Evolutionary conservation across 495 filamentous ascomycete species (phyloP).

Genomic region (Xylaria flabelliformis): DNA sequence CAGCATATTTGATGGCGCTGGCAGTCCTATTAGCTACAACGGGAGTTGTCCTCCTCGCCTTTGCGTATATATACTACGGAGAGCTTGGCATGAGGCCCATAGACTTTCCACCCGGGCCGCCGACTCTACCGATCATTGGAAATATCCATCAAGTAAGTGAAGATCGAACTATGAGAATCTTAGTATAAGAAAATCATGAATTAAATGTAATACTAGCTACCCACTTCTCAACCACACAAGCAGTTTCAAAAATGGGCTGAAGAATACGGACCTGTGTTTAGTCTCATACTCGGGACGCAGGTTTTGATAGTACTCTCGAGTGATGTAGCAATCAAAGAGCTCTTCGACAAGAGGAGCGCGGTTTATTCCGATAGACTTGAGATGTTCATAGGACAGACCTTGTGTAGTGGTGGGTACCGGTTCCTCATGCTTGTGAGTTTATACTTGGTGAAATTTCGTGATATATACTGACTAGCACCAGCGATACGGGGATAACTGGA

Average conservation of each 20-base stretch:
- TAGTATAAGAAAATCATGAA: background rate
- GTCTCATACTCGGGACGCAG: background rate
- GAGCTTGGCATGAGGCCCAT: background rate
- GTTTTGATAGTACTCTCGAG: slow-evolving; percentile 5
- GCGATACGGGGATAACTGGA: slow-evolving; percentile 4
- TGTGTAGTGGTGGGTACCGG: background rate
- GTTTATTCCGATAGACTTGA: background rate
- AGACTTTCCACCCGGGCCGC: background rate
- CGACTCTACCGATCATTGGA: background rate
- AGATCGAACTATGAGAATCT: background rate
- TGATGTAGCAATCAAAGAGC: slow-evolving; percentile 2
- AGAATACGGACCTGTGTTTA: slow-evolving; percentile 7
- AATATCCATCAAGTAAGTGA: background rate
- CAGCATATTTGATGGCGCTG: background rate
- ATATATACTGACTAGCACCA: background rate
- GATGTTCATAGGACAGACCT: background rate
- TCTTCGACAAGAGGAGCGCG: background rate
- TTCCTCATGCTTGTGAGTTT: background rate
- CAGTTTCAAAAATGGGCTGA: slow-evolving; percentile 11
- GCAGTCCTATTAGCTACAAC: background rate
- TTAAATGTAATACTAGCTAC: background rate
- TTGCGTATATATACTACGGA: background rate
- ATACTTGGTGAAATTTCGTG: background rate
- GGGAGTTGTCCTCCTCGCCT: background rate
- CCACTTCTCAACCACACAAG: background rate